A percentile compares a stretch with the other conserved stretches of the same genome.
These are phyloP conservation scores for Phlebiopsis flavidoalba DNA, from an alignment of 768 basidiomycete genomes.

Conservation along the genomic window DNA sequence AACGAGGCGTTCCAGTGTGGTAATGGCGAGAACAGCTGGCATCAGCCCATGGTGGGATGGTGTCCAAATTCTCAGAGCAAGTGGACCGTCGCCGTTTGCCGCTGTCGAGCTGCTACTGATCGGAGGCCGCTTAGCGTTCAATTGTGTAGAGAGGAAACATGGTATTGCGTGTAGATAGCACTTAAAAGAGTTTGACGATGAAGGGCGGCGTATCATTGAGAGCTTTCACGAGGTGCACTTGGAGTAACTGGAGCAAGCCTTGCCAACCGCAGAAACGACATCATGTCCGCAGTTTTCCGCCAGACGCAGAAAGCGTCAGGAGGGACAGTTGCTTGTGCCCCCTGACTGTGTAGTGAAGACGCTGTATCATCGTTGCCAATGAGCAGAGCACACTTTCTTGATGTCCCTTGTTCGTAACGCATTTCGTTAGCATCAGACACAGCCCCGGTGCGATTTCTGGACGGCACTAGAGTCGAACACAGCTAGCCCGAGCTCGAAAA, in stretches of 20 bases:
- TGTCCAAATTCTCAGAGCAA: constrained; percentile 46
- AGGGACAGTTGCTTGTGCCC: background rate
- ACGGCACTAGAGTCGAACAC: background rate
- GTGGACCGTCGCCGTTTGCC: background rate
- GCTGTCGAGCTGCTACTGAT: background rate
- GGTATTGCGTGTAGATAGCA: constrained; percentile 66
- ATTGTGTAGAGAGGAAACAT: constrained; percentile 27
- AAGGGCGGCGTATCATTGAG: constrained; percentile 35
- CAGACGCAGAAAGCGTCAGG: background rate
- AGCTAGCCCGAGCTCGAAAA: background rate
- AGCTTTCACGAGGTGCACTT: constrained; percentile 60
- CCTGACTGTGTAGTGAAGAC: background rate
- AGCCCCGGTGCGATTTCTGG: background rate
- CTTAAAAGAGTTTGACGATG: constrained; percentile 46
- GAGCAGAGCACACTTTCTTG: background rate
- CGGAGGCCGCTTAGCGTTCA: background rate
- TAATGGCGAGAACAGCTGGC: constrained; percentile 31
- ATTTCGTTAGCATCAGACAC: background rate
- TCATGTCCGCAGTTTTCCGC: background rate
- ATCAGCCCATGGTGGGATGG: constrained; percentile 44
- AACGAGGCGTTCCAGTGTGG: constrained; percentile 52
- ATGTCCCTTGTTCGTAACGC: background rate
- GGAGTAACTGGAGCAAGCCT: constrained; percentile 33
- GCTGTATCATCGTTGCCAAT: background rate
- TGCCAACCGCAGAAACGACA: background rate